Percentiles rank a stretch among this genome's conserved stretches.
Evolutionary conservation across 805 yeast genomes (phyloP).

Genomic region (Komagataella pastoris): DNA sequence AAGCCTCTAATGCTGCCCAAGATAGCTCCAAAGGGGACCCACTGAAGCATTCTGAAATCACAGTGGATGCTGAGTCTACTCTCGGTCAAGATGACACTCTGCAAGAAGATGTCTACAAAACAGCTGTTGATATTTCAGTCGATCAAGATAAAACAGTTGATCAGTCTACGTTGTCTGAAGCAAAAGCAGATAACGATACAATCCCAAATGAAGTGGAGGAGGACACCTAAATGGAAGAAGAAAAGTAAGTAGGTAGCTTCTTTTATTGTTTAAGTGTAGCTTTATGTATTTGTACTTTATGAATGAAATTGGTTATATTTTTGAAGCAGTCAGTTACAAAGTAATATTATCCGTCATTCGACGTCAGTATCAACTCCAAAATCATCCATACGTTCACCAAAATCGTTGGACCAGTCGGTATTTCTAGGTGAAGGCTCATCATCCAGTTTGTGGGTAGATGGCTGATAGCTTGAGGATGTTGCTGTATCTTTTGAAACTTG

Average conservation of each 20-base stretch:
- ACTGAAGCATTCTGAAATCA: slow-evolving; percentile 1
- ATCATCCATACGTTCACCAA: slow-evolving; percentile 78
- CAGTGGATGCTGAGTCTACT: slow-evolving; percentile 4
- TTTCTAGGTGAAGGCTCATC: slow-evolving; percentile 24
- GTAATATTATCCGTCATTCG: not conserved
- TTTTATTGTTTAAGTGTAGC: not conserved
- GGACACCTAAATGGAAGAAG: not conserved
- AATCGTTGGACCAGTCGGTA: slow-evolving; percentile 53
- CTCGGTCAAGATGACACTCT: slow-evolving; percentile 4
- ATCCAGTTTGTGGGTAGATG: slow-evolving; percentile 8
- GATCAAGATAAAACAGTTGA: not conserved
- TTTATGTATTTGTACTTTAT: not conserved
- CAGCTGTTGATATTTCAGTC: not conserved
- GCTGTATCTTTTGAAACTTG: not conserved
- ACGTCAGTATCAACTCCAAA: slow-evolving; percentile 62
- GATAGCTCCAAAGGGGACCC: slow-evolving; percentile 1
- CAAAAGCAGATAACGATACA: not conserved
- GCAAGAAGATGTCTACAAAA: not conserved
- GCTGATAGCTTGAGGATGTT: not conserved
- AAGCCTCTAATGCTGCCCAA: slow-evolving; percentile 2
- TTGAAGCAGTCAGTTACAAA: not conserved
- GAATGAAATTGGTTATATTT: not conserved
- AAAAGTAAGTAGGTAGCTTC: not conserved
- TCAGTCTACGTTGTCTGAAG: not conserved
- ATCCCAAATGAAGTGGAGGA: not conserved